Evolutionary conservation across 306 rosid genomes (phyloP).

Genomic region (Dryas octopetala): DNA sequence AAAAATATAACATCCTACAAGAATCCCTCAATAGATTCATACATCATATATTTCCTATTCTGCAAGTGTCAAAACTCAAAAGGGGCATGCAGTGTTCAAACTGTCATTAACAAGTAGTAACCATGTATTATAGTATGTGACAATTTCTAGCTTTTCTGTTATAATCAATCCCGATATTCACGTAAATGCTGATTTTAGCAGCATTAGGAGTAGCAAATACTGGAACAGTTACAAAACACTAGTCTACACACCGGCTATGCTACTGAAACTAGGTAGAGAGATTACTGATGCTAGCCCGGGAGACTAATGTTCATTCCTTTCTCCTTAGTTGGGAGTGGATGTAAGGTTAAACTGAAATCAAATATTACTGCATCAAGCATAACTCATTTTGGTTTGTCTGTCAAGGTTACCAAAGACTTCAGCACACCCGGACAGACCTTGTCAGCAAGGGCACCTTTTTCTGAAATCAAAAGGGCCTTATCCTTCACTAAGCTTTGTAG

Average conservation of each 20-base stretch:
- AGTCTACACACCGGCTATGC: not conserved
- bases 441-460: slow-evolving; percentile 73
- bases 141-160: not conserved
- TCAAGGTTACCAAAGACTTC: slow-evolving; percentile 62
- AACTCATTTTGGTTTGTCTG: slow-evolving; percentile 61
- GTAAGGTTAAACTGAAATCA: slow-evolving; percentile 1
- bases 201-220: not conserved
- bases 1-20: not conserved
- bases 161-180: not conserved
- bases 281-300: not conserved
- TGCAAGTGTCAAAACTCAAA: not conserved
- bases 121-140: not conserved
- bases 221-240: not conserved
- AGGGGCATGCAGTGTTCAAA: not conserved
- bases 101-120: not conserved
- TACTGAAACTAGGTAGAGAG: not conserved
- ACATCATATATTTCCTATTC: not conserved
- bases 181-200: not conserved
- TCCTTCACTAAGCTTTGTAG: slow-evolving; percentile 83
- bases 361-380: slow-evolving; percentile 13
- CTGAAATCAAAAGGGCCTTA: slow-evolving; percentile 70
- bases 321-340: not conserved
- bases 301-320: not conserved
- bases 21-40: not conserved
- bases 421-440: slow-evolving; percentile 72